Evolutionary conservation across 306 rosid genomes (phyloP), one percentile per base, ranked within the genome.

Genomic region (Vigna nakashimae): DNA sequence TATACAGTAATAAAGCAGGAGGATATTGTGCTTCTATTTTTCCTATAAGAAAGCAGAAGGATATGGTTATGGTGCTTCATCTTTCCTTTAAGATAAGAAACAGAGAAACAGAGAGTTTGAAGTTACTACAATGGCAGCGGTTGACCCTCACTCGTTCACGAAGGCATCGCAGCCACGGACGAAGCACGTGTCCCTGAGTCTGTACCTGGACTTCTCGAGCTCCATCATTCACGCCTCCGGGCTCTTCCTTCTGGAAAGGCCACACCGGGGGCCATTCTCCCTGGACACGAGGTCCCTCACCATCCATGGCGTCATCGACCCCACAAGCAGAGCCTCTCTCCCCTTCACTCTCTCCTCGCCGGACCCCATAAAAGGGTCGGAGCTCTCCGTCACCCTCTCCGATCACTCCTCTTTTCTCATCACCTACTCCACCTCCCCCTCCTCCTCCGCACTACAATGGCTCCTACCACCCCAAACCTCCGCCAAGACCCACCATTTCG

Each of bases 371-470:
- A 91, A 79, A 24, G 99, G 99, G 9, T 48, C 87, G 50, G 84
- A 76, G 32, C 88, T 95, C 83, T 48, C 87, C 42, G 24, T 92
- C 58, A 46, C 96, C 0, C 97, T 92, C 64, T 65, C 90, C 16
- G 65, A 75, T 67, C 92, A 86, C 56, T 40, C 92, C 69, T 85
- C 97, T 3, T 59, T 92, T 49, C 63, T 87, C 6, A 17, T 95
- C 73, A 2, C 42, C 7, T 95, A 46, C 91, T 30, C 88, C 74
- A 90, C 97, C 26, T 75, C 93, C 17, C 93, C 97, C 12, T 80
- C 92, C 7, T 84, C 98, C 28, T 90, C 99, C 0, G 99, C 99
- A 0, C 93, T 95, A 8, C 99, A 95, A 45, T 92, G 99, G 99
- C 91, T 95, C 0, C 57, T 79, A 0, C 97, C 98, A 4, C 89